phyloP scores from a whole-genome alignment of 1,284 basidiomycete genomes.

The Naganishia cerealis region DNA sequence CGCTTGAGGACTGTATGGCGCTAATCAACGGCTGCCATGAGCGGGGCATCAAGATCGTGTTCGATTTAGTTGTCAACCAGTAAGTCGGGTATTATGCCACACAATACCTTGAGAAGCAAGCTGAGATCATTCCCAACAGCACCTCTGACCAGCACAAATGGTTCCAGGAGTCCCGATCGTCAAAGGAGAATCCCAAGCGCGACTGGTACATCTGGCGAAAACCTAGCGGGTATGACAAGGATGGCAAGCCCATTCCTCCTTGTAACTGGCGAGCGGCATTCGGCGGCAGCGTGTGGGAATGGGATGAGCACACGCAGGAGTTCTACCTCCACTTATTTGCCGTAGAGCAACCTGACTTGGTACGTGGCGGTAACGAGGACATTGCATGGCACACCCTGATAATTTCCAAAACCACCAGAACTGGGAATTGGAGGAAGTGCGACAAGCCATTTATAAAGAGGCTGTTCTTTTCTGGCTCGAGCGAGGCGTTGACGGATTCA shows the following conservation, averaged over 20 bases:
- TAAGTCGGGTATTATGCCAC: conserved; percentile 43
- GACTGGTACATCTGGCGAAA: conserved; percentile 57
- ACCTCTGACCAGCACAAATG: conserved; percentile 49
- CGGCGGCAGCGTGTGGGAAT: conserved; percentile 54
- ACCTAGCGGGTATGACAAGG: conserved; percentile 30
- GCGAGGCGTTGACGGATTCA: conserved; percentile 56
- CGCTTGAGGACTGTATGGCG: conserved; percentile 53
- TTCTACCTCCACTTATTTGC: conserved; percentile 57
- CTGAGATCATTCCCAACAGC: neutral
- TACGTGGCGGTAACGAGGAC: conserved; percentile 39
- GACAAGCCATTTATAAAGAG: conserved; percentile 50
- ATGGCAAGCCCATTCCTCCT: conserved; percentile 49
- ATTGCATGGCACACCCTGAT: neutral
- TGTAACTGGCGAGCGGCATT: conserved; percentile 57
- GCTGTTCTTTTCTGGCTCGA: conserved; percentile 57
- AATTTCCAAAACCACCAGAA: conserved; percentile 32
- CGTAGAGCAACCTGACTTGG: conserved; percentile 56
- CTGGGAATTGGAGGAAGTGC: conserved; percentile 50
- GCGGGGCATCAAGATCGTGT: conserved; percentile 53
- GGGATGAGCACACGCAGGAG: conserved; percentile 54
- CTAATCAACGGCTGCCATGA: conserved; percentile 50
- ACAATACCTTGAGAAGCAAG: neutral
- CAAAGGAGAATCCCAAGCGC: conserved; percentile 52
- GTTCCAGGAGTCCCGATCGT: conserved; percentile 54
- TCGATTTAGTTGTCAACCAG: conserved; percentile 58